phyloP scores from a whole-genome alignment of 1,284 basidiomycete species.

The Naganishia cerealis region DNA sequence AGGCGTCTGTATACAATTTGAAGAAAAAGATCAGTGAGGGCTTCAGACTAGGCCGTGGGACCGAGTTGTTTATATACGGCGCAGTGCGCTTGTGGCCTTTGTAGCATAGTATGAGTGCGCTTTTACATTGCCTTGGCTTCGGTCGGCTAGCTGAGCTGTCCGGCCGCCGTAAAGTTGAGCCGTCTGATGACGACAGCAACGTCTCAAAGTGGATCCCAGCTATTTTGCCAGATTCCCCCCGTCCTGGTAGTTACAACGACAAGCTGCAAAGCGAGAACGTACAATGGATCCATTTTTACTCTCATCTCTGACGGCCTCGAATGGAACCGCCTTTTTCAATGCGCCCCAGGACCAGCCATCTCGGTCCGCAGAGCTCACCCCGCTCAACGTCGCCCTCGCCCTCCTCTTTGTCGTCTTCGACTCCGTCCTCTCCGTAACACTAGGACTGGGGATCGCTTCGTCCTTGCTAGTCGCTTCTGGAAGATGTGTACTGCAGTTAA shows the following conservation, averaged over 20 bases:
- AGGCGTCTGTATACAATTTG: conserved; percentile 31
- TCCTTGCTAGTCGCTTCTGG: conserved; percentile 68
- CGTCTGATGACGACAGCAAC: conserved; percentile 26
- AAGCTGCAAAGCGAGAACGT: background rate
- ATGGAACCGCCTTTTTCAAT: conserved; percentile 8
- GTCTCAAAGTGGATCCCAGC: background rate
- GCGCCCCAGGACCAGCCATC: conserved; percentile 21
- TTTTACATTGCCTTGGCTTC: background rate
- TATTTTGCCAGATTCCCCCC: too few species aligned
- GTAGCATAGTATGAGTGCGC: background rate
- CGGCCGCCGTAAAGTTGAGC: background rate
- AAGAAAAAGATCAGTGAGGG: background rate
- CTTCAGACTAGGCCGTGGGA: background rate
- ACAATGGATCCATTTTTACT: conserved; percentile 14
- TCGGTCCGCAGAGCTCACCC: conserved; percentile 56
- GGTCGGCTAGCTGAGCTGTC: too few species aligned
- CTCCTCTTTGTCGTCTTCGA: conserved; percentile 66
- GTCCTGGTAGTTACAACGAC: too few species aligned
- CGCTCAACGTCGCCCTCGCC: conserved; percentile 70
- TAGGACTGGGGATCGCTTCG: conserved; percentile 68
- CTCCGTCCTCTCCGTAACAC: conserved; percentile 61
- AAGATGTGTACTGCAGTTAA: conserved; percentile 74
- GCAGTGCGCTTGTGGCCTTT: background rate
- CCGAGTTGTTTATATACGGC: background rate
- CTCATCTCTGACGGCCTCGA: background rate